Evolutionary conservation across 2,329 filamentous ascomycete genomes (phyloP).

Genomic region (Penicillium nordicum): DNA sequence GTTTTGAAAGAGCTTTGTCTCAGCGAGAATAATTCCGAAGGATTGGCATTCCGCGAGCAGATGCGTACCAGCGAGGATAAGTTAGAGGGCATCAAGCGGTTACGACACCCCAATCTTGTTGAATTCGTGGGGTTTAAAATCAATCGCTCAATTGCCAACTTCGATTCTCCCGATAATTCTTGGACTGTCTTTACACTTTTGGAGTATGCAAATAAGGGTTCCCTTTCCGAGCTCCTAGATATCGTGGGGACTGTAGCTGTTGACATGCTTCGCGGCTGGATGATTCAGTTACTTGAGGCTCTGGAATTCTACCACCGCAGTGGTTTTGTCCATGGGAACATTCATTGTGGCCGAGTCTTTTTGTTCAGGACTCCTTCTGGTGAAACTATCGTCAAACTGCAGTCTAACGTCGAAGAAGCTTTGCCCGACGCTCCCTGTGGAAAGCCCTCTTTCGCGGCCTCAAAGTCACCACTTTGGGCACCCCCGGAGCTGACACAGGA

Average conservation of each 20-base stretch:
- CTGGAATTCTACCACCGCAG: conserved; percentile 82
- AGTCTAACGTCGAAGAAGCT: conserved; percentile 49
- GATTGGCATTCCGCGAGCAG: conserved; percentile 67
- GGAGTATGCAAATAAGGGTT: conserved; percentile 76
- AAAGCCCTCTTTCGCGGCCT: conserved; percentile 47
- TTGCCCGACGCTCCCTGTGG: conserved; percentile 48
- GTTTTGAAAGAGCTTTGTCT: conserved; percentile 70
- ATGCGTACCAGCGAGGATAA: conserved; percentile 73
- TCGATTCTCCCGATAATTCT: conserved; percentile 39
- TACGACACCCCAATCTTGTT: conserved; percentile 73
- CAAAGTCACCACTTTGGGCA: conserved; percentile 77
- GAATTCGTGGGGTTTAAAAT: conserved; percentile 82
- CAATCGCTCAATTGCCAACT: conserved; percentile 47
- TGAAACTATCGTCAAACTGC: conserved; percentile 61
- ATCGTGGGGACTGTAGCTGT: conserved; percentile 71
- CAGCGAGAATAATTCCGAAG: conserved; percentile 55
- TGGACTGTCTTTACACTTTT: conserved; percentile 76
- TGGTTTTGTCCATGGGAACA: conserved; percentile 77
- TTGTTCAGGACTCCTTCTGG: conserved; percentile 67
- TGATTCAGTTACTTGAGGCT: conserved; percentile 85
- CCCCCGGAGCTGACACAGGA: conserved; percentile 71
- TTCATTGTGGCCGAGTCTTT: conserved; percentile 76
- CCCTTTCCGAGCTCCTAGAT: conserved; percentile 76
- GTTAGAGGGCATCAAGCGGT: conserved; percentile 69
- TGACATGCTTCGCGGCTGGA: conserved; percentile 79